Conservation (phyloP, 106 monocot species). For the Narthecium ossifragum region DNA sequence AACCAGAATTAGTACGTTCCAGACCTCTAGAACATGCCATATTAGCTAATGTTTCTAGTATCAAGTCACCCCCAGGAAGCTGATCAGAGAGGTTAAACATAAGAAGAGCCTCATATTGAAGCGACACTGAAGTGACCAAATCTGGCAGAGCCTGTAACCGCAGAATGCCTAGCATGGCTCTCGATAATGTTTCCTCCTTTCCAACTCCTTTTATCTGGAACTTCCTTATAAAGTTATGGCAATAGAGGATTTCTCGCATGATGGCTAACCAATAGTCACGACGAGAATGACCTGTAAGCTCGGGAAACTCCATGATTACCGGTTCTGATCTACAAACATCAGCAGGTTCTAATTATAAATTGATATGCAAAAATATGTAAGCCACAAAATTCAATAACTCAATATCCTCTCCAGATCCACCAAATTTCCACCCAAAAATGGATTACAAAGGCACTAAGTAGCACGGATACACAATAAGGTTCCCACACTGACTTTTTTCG, state of each 20-base stretch:
- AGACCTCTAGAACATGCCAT: slow-evolving; percentile 33
- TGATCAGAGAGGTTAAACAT: slow-evolving; percentile 93
- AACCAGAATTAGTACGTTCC: slow-evolving; percentile 23
- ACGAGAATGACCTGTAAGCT: slow-evolving; percentile 84
- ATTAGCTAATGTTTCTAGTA: slow-evolving; percentile 74
- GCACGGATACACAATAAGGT: too few species aligned
- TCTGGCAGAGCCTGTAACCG: slow-evolving; percentile 85
- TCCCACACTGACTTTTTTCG: too few species aligned
- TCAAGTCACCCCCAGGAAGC: slow-evolving; percentile 90
- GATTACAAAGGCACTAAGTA: too few species aligned
- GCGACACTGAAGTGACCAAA: slow-evolving; percentile 29
- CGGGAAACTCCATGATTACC: slow-evolving; percentile 85
- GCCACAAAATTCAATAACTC: too few species aligned
- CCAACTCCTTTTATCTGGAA: slow-evolving; percentile 48
- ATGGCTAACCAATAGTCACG: slow-evolving; percentile 95
- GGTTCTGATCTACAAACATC: slow-evolving; percentile 69
- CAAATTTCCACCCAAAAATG: too few species aligned
- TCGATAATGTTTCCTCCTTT: slow-evolving; percentile 79
- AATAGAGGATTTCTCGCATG: slow-evolving; percentile 68
- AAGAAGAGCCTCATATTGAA: slow-evolving; percentile 53
- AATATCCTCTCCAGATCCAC: too few species aligned
- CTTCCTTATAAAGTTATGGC: slow-evolving; percentile 76
- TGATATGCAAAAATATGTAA: too few species aligned
- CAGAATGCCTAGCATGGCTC: slow-evolving; percentile 72
- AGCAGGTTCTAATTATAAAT: too few species aligned